Evolutionary conservation across 768 basidiomycete genomes (phyloP).

Genomic region (Dioszegia hungarica): DNA sequence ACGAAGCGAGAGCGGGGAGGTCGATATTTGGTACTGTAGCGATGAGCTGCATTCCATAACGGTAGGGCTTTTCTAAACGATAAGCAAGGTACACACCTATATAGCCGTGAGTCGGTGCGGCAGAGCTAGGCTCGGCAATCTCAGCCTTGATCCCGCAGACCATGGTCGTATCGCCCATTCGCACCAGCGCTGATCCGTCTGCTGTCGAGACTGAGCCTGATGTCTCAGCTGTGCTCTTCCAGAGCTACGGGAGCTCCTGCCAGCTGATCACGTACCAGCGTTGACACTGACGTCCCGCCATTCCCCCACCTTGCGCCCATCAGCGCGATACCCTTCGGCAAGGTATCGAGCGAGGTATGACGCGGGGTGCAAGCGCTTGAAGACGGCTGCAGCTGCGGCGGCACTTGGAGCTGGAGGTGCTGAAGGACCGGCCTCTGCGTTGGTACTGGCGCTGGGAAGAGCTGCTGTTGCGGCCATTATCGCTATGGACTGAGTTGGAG

Average conservation of each 20-base stretch:
- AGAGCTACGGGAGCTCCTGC: not conserved
- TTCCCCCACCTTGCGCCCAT: constrained; percentile 64
- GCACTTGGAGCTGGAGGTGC: constrained; percentile 13
- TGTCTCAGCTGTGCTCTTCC: constrained; percentile 1
- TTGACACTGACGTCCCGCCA: constrained; percentile 77
- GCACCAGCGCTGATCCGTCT: constrained; percentile 83
- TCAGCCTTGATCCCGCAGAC: constrained; percentile 96
- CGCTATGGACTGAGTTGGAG: not conserved
- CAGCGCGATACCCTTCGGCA: constrained; percentile 69
- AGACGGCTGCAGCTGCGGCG: constrained; percentile 51
- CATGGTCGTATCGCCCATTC: constrained; percentile 86
- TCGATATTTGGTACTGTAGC: constrained; percentile 80
- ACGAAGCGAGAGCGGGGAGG: constrained; percentile 85
- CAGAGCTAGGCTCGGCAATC: constrained; percentile 81
- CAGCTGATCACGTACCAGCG: constrained; percentile 57
- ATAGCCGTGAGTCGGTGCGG: constrained; percentile 69
- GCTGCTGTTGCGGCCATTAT: not conserved
- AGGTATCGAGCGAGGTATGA: constrained; percentile 84
- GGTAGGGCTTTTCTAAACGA: not conserved
- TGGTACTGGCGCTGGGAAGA: not conserved
- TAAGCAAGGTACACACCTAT: constrained; percentile 58
- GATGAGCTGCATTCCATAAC: not conserved
- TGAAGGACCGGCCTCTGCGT: constrained; percentile 10
- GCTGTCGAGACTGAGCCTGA: constrained; percentile 91
- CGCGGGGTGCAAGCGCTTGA: constrained; percentile 83